Evolutionary conservation across 2,329 filamentous ascomycete species (phyloP), one percentile per base, ranked within the genome.

Genomic region (Aspergillus persii): DNA sequence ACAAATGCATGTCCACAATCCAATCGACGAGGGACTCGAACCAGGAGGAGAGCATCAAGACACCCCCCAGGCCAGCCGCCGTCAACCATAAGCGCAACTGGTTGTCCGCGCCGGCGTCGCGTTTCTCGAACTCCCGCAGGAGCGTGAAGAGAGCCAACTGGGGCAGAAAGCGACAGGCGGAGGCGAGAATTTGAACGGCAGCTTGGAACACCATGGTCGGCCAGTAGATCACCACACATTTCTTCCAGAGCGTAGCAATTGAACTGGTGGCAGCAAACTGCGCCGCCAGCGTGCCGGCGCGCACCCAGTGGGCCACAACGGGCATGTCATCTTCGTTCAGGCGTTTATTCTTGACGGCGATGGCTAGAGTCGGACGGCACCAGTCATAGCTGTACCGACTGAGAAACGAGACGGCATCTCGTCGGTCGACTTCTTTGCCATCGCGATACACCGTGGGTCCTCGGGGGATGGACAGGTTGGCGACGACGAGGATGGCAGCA

Each of bases 61-160:
- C 79, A 1, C 86, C 65, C 2, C 86, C 86, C 33, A 93, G 82
- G 58, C 80, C 83, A 33, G 89, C 69, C 1, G 61, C 59, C 15
- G 53, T 51, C 26, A 84, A 73, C 87, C 88, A 90, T 1, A 86
- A 81, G 46, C 85, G 79, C 1, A 80, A 67, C 4, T 81, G 78
- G 7, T 84, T 76, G 18, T 76, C 68, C 26, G 80, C 73, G 1
- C 81, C 82, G 1, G 70, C 68, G 9, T 78, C 73, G 23, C 83
- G 80, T 23, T 69, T 71, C 71, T 93, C 89, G 9, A 93, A 79
- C 7, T 84, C 80, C 31, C 80, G 79, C n/a, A 93, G 82, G 7
- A 92, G 81, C 52, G 83, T 82, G 53, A 88, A 78, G 62, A 90
- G 86, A 36, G 86, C 82, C 73, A 86, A 85, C 68, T 91, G 89